A percentile compares a stretch with the other conserved stretches of the same genome.
These are phyloP conservation scores for Litsea cubeba DNA, from an alignment of 164 flowering plant genomes.

Conservation along the genomic window DNA sequence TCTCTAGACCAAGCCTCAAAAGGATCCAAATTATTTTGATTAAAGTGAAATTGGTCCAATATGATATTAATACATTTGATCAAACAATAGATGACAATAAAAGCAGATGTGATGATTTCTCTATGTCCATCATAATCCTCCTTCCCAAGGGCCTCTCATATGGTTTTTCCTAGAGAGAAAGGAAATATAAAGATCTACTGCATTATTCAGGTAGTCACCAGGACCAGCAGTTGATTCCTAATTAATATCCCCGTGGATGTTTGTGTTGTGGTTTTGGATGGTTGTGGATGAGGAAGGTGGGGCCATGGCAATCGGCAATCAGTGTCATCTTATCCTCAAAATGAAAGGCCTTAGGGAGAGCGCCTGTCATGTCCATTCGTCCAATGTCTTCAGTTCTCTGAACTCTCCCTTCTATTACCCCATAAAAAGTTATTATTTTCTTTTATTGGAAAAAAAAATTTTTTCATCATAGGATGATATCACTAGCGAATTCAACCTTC, in stretches of 20 bases:
- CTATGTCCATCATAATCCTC: neutral
- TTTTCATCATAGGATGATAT: too few species aligned
- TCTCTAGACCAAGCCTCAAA: too few species aligned
- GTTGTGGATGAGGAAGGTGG: conserved; percentile 1
- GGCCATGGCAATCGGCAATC: neutral
- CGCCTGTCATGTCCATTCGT: conserved; percentile 8
- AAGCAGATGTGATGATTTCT: too few species aligned
- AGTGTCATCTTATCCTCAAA: conserved; percentile 5
- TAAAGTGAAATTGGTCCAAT: too few species aligned
- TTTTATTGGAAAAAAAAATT: too few species aligned
- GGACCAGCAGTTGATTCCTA: neutral
- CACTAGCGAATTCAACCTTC: too few species aligned
- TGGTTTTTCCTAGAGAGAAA: too few species aligned
- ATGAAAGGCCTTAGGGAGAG: conserved; percentile 1
- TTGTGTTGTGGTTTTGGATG: neutral
- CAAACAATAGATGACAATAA: neutral
- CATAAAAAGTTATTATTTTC: too few species aligned
- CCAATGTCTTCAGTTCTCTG: neutral
- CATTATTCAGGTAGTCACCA: neutral
- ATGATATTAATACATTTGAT: too few species aligned
- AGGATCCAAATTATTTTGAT: too few species aligned
- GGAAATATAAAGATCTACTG: neutral
- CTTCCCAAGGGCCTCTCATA: neutral
- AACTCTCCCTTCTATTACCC: neutral
- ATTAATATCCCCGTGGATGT: neutral